phyloP scores from a whole-genome alignment of 2,329 filamentous ascomycete genomes.

The Microthyrium microscopicum region DNA sequence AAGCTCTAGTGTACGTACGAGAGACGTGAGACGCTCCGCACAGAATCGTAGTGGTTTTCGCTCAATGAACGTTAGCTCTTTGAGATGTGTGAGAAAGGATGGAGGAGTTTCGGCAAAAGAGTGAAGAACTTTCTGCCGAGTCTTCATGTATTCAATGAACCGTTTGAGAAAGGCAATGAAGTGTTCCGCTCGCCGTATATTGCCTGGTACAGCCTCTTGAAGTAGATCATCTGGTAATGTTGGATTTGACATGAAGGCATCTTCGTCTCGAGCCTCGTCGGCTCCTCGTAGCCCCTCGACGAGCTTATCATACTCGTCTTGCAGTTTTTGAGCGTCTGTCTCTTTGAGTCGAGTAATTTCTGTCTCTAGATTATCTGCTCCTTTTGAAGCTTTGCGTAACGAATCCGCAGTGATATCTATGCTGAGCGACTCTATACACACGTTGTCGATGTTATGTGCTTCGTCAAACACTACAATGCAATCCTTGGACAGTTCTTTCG shows the following conservation, averaged over 20 bases:
- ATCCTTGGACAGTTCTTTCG: constrained; percentile 89
- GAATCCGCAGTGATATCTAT: constrained; percentile 96
- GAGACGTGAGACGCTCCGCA: constrained; percentile 80
- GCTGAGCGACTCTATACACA: constrained; percentile 93
- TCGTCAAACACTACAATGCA: constrained; percentile 98
- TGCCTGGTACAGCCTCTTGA: constrained; percentile 90
- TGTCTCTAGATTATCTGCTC: constrained; percentile 76
- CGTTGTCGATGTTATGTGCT: constrained; percentile 98
- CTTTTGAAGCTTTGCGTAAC: constrained; percentile 72
- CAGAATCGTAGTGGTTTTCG: constrained; percentile 91
- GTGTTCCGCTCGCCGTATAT: constrained; percentile 89
- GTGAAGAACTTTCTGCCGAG: constrained; percentile 93
- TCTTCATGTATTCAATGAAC: constrained; percentile 96
- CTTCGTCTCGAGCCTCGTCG: constrained; percentile 79
- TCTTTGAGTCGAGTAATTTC: constrained; percentile 90
- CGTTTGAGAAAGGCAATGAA: constrained; percentile 89
- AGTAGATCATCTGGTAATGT: constrained; percentile 84
- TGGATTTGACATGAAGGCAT: constrained; percentile 95
- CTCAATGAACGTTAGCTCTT: constrained; percentile 94
- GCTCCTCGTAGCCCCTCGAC: constrained; percentile 81
- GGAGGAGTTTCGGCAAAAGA: constrained; percentile 94
- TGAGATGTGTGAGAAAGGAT: constrained; percentile 82
- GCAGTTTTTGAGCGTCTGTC: constrained; percentile 86
- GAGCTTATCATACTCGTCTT: constrained; percentile 88
- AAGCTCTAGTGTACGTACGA: constrained; percentile 86